phyloP scores from a whole-genome alignment of 2,329 filamentous ascomycete species.

The Phialophora chinensis region DNA sequence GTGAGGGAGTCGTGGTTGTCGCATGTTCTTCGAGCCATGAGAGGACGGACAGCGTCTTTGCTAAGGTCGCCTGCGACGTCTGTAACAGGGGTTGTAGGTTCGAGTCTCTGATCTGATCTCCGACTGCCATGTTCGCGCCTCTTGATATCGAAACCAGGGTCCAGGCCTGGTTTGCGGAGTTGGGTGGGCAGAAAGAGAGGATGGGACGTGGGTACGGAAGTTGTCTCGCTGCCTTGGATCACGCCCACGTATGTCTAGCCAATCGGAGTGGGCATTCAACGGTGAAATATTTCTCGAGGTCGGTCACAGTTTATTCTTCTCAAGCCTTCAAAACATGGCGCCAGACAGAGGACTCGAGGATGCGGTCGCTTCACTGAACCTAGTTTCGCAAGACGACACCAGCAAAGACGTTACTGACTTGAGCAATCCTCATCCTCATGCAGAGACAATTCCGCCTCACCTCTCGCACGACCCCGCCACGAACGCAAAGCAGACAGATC shows the following conservation, averaged over 20 bases:
- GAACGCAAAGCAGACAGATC: slow-evolving; percentile 86
- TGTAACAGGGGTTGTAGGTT: slow-evolving; percentile 71
- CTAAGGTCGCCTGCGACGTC: slow-evolving; percentile 73
- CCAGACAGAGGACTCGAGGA: slow-evolving; percentile 35
- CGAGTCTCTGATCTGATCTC: slow-evolving; percentile 67
- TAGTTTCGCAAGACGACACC: slow-evolving; percentile 8
- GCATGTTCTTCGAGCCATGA: slow-evolving; percentile 62
- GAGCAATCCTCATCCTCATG: neutral
- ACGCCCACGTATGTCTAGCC: slow-evolving; percentile 3
- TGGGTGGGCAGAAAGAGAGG: neutral
- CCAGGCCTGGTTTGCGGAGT: neutral
- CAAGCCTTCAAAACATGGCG: slow-evolving; percentile 27
- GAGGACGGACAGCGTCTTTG: slow-evolving; percentile 68
- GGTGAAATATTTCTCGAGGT: slow-evolving; percentile 8
- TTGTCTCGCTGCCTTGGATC: neutral
- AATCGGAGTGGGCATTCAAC: slow-evolving; percentile 26
- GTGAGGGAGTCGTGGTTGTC: slow-evolving; percentile 52
- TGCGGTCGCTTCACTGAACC: neutral
- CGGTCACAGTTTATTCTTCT: neutral
- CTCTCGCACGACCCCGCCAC: slow-evolving; percentile 74
- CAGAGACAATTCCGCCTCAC: slow-evolving; percentile 57
- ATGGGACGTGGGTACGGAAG: neutral
- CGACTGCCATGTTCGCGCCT: slow-evolving; percentile 56
- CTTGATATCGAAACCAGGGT: neutral
- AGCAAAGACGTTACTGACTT: neutral